Evolutionary conservation across 78 protist genomes (phyloP).

Genomic region (Dictyostelium intermedium): DNA sequence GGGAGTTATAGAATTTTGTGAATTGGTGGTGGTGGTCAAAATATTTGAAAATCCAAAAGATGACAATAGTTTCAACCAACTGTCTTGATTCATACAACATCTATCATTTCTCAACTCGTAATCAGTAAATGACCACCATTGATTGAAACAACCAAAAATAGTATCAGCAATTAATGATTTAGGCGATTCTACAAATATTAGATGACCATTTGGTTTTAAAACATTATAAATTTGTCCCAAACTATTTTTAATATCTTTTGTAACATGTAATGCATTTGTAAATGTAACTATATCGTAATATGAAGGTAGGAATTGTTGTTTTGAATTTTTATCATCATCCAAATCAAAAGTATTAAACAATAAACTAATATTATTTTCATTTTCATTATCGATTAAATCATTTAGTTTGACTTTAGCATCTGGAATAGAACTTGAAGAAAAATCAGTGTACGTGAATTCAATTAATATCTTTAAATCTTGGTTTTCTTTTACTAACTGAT

Average conservation of each 20-base stretch:
- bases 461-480: background rate
- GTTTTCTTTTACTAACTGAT: background rate
- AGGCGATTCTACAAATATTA: conserved; percentile 1
- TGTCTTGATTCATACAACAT: background rate
- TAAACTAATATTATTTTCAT: background rate
- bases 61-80: background rate
- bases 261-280: conserved; percentile 21
- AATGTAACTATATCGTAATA: conserved; percentile 7
- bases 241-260: background rate
- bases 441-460: background rate
- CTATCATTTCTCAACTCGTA: background rate
- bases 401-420: background rate
- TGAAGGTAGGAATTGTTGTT: background rate
- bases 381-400: too few relatives aligned
- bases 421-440: background rate
- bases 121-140: background rate
- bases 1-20: background rate
- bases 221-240: background rate
- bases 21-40: background rate
- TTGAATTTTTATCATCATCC: too few relatives aligned
- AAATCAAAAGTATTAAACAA: background rate
- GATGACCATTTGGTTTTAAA: conserved; percentile 12
- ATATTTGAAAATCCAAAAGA: background rate
- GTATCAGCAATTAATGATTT: background rate
- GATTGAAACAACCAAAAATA: conserved; percentile 47